A percentile compares a stretch with the other conserved stretches of the same genome.
Conservation (phyloP, 164 flowering plant genomes). For the Taxillus chinensis region DNA sequence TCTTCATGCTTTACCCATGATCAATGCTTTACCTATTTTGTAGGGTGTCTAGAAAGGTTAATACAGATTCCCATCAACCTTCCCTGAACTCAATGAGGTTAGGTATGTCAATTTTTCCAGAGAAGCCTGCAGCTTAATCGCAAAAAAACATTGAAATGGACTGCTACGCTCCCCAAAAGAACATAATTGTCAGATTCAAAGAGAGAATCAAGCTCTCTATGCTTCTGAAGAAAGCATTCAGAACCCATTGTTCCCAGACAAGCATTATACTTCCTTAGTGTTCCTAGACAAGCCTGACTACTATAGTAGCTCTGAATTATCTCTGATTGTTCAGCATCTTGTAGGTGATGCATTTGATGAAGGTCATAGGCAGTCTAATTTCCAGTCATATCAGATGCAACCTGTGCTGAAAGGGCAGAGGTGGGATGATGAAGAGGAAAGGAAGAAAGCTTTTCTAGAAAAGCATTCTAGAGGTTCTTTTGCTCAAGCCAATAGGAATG, state of each 20-base stretch:
- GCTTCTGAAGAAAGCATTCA: background rate
- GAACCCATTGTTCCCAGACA: background rate
- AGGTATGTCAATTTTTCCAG: background rate
- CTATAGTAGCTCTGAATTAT: background rate
- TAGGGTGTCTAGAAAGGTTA: constrained; percentile 12
- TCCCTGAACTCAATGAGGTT: constrained; percentile 1
- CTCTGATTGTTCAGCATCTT: background rate
- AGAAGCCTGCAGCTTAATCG: background rate
- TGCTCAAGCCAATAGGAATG: constrained; percentile 56
- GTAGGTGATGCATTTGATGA: no score
- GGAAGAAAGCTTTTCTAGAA: constrained; percentile 48
- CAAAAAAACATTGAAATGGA: background rate
- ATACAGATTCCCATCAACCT: constrained; percentile 7
- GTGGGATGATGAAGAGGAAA: constrained; percentile 70
- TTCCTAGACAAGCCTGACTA: background rate
- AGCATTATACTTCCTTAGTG: background rate
- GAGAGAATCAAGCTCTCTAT: background rate
- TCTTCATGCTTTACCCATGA: background rate
- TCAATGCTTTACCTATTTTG: background rate
- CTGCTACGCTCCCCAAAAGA: background rate
- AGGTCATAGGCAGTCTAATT: no score
- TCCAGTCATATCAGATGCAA: no score
- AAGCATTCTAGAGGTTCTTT: constrained; percentile 63
- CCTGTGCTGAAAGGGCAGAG: constrained; percentile 18
- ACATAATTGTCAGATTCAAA: background rate